phyloP scores from a whole-genome alignment of 1,284 basidiomycete genomes.

The Phlebopus sp. region DNA sequence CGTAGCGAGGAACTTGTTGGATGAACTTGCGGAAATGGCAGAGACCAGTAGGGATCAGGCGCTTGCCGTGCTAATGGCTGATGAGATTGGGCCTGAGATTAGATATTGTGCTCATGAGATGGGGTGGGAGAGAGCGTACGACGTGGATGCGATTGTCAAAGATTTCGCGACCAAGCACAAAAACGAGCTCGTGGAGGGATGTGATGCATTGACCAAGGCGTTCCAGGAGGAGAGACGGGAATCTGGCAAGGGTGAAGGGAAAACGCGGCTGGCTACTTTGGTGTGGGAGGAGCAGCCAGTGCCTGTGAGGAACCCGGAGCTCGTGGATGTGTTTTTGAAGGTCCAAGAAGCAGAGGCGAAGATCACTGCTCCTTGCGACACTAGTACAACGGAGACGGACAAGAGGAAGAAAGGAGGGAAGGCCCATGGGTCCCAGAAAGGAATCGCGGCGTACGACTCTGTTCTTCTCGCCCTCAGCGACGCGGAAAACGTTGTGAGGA shows the following conservation, averaged over 20 bases:
- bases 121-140: slow-evolving; percentile 71
- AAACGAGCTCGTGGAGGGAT: slow-evolving; percentile 62
- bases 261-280: slow-evolving; percentile 58
- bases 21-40: slow-evolving; percentile 66
- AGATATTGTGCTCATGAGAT: slow-evolving; percentile 91
- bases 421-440: slow-evolving; percentile 58
- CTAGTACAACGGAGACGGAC: slow-evolving; percentile 23
- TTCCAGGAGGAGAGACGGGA: slow-evolving; percentile 46
- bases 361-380: slow-evolving; percentile 36
- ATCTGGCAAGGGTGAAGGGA: slow-evolving; percentile 41
- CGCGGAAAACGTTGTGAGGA: slow-evolving; percentile 79
- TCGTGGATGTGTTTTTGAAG: slow-evolving; percentile 84
- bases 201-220: slow-evolving; percentile 53
- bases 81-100: slow-evolving; percentile 89
- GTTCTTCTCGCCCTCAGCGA: slow-evolving; percentile 83
- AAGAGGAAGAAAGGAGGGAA: slow-evolving; percentile 39
- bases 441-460: slow-evolving; percentile 81
- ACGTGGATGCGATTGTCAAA: slow-evolving; percentile 77
- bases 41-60: slow-evolving; percentile 89
- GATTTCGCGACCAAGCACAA: slow-evolving; percentile 65
- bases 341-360: slow-evolving; percentile 77
- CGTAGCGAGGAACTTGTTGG: slow-evolving; percentile 76
- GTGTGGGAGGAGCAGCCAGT: slow-evolving; percentile 83
- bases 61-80: slow-evolving; percentile 80
- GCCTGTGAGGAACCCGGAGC: slow-evolving; percentile 86